Percentiles rank a stretch among this genome's conserved stretches.
phyloP scores from a whole-genome alignment of 192 early-diverging fungal genomes.

The Entophlyctis helioformis region DNA sequence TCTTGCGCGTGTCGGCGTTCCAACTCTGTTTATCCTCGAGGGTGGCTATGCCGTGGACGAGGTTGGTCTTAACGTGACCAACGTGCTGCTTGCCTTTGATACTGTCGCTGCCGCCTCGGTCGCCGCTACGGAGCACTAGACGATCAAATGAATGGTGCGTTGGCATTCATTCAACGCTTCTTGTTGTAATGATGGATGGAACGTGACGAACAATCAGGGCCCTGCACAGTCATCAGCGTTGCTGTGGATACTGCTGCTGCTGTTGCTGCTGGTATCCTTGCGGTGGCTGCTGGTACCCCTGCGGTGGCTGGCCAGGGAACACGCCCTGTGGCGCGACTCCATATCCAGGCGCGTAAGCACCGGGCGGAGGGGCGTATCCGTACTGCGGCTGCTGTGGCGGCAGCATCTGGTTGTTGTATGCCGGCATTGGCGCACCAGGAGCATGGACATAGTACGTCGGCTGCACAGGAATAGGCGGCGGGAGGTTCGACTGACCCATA shows the following conservation, averaged over 20 bases:
- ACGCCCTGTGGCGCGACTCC: neutral
- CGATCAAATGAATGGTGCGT: too few species aligned
- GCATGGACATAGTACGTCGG: neutral
- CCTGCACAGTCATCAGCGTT: too few species aligned
- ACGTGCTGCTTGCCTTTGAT: slow-evolving; percentile 15
- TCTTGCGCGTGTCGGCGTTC: slow-evolving; percentile 4
- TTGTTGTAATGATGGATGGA: too few species aligned
- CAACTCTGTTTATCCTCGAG: slow-evolving; percentile 26
- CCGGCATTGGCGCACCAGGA: neutral
- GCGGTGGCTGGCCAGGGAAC: neutral
- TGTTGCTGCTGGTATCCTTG: neutral
- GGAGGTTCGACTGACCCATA: too few species aligned
- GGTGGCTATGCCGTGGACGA: slow-evolving; percentile 14
- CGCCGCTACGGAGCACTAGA: too few species aligned
- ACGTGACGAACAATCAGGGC: too few species aligned
- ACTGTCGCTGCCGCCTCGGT: too few species aligned
- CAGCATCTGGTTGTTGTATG: neutral
- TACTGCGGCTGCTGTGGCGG: neutral
- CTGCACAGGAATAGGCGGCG: neutral
- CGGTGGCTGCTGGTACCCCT: neutral
- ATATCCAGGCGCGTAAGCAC: neutral
- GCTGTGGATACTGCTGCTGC: neutral
- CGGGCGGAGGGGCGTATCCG: neutral
- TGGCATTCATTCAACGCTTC: too few species aligned
- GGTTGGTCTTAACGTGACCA: slow-evolving; percentile 15